Percentiles rank a stretch among this genome's conserved stretches.
These are phyloP conservation scores for Magnaporthales sp. DNA, from an alignment of 2,329 filamentous ascomycete species.

Conservation along the genomic window DNA sequence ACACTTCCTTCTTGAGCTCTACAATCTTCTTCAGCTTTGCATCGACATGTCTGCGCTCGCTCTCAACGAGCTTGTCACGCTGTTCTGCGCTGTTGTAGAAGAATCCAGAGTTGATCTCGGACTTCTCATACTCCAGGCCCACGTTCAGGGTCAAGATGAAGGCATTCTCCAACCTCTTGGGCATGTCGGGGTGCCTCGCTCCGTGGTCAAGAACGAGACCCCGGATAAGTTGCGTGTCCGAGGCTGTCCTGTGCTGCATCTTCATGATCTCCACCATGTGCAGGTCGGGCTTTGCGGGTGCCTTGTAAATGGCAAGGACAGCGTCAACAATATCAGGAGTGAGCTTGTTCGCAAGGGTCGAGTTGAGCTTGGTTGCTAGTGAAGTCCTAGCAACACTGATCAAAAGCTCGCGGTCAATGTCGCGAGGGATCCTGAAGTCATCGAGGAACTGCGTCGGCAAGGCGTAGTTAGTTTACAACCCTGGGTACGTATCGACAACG, in stretches of 20 bases:
- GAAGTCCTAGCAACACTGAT: conserved; percentile 90
- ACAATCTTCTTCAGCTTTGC: conserved; percentile 96
- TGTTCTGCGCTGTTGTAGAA: conserved; percentile 98
- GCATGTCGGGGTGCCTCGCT: conserved; percentile 95
- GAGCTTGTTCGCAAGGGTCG: conserved; percentile 77
- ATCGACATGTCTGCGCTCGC: conserved; percentile 90
- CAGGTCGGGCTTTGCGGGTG: conserved; percentile 85
- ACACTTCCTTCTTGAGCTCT: conserved; percentile 95
- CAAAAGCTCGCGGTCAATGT: conserved; percentile 89
- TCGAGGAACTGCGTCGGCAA: conserved; percentile 66
- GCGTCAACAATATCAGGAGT: conserved; percentile 95
- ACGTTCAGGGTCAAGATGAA: conserved; percentile 94
- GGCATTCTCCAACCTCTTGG: conserved; percentile 90
- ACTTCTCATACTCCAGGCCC: conserved; percentile 97
- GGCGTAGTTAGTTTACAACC: not conserved
- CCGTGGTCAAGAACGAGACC: conserved; percentile 92
- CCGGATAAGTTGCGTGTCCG: conserved; percentile 91
- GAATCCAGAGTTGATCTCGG: conserved; percentile 97
- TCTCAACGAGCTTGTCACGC: conserved; percentile 95
- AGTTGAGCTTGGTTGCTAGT: conserved; percentile 89
- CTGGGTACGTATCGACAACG: not conserved
- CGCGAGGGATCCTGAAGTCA: conserved; percentile 77
- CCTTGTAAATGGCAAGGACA: conserved; percentile 86
- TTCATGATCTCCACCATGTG: conserved; percentile 99
- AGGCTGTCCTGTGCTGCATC: conserved; percentile 96